Evolutionary conservation across 2,329 filamentous ascomycete genomes (phyloP).

Genomic region (Blastomyces emzantsi): DNA sequence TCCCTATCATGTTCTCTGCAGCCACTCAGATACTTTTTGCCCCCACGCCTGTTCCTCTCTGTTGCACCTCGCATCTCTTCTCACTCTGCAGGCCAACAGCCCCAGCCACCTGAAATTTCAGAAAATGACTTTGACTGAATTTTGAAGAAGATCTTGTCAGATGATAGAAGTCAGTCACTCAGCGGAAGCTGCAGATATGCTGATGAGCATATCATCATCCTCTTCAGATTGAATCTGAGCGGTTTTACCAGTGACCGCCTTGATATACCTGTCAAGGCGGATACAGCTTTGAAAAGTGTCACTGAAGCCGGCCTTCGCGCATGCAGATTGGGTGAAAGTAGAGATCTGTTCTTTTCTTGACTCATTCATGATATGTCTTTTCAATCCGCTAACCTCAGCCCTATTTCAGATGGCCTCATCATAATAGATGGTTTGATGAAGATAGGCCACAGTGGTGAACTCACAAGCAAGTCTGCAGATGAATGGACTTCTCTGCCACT

Average conservation of each 20-base stretch:
- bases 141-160: background rate
- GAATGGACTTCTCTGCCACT: background rate
- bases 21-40: no score
- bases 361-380: background rate
- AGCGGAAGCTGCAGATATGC: background rate
- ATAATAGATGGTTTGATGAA: background rate
- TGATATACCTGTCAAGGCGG: slow-evolving; percentile 1
- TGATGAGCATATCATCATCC: background rate
- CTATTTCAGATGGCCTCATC: slow-evolving; percentile 2
- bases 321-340: background rate
- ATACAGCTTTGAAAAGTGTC: background rate
- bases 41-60: no score
- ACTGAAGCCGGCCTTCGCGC: background rate
- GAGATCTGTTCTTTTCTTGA: background rate
- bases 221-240: background rate
- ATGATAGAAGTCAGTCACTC: no score
- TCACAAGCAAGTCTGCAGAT: background rate
- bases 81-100: background rate
- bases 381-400: background rate
- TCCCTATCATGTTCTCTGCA: no score
- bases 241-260: background rate
- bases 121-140: background rate
- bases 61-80: background rate
- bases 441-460: background rate
- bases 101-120: background rate